Evolutionary conservation across 148 eudicot species (phyloP), one percentile per base, ranked within the genome.

Genomic region (Nyssa sinensis): DNA sequence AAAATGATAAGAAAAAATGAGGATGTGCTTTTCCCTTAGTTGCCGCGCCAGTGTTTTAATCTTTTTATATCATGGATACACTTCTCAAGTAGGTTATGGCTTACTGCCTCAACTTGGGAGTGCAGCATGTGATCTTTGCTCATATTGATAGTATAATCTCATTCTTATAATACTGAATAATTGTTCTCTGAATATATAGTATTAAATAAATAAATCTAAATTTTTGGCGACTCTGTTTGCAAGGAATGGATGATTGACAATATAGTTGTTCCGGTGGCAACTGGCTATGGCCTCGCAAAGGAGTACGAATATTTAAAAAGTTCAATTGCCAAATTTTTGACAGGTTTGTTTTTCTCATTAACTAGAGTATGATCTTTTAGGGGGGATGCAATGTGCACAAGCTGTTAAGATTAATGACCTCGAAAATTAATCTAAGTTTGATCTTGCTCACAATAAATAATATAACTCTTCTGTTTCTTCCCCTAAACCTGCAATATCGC

Each of bases 221-320:
- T 4, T 16, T n/a, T 10, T n/a, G 21, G 39, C 4, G 29, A 2
- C 47, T 72, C 19, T 14, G 64, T 59, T 70, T 80, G 64, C 51
- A 70, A 94, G 98, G 97, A 78, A 57, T 90, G 94, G 98, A 80
- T 89, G 86, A 85, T 94, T 64, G 97, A 94, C 74, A 86, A 83
- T 73, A 77, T 94, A 39, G 92, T 94, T 34, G 98, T 92, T 81
- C 94, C 97, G 16, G 82, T 85, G 37, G 98, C 96, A 23, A 82
- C 83, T 63, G 75, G 81, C 55, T 92, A 84, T 79, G 97, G 96
- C 33, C 82, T 94, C 69, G 85, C 91, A 27, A 79, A 84, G 19
- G 97, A 94, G 75, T 94, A 92, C 74, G 74, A 84, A 32, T 94
- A 94, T 78, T 87, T 94, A 75, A 94, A 94, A 74, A 85, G 79